phyloP scores from a whole-genome alignment of 2,329 filamentous ascomycete species.

The Lojkania enalia region DNA sequence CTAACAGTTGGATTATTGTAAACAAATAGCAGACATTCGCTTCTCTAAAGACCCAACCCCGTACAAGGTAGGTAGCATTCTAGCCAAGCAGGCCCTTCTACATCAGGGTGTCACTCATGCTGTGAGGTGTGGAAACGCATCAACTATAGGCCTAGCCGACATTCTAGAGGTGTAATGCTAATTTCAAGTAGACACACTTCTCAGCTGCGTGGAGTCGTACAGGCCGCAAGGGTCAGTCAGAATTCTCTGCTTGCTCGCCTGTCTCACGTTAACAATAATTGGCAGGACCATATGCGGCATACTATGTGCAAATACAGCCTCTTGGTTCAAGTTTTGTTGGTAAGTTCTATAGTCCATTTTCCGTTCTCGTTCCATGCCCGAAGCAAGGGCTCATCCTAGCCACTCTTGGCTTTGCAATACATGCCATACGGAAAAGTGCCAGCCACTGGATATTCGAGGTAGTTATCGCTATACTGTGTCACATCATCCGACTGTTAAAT shows the following conservation, averaged over 20 bases:
- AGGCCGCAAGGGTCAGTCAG: conserved; percentile 63
- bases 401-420: no score
- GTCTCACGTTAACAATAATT: not conserved
- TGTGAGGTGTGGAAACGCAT: no score
- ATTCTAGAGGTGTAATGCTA: conserved; percentile 22
- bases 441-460: no score
- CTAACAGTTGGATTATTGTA: not conserved
- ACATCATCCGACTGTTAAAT: no score
- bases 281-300: conserved; percentile 62
- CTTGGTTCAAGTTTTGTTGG: conserved; percentile 68
- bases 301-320: conserved; percentile 84
- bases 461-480: no score
- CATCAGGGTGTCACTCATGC: no score
- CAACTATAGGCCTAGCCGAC: conserved; percentile 6
- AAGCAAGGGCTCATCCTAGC: no score
- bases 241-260: not conserved
- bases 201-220: conserved; percentile 86
- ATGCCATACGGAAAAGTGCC: no score
- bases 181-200: conserved; percentile 67
- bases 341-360: no score
- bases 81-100: conserved; percentile 1
- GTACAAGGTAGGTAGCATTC: conserved; percentile 72
- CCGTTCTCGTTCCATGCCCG: no score
- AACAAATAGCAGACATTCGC: conserved; percentile 63
- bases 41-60: conserved; percentile 85